phyloP scores from a whole-genome alignment of 768 basidiomycete genomes.

The Lactarius trivialis region DNA sequence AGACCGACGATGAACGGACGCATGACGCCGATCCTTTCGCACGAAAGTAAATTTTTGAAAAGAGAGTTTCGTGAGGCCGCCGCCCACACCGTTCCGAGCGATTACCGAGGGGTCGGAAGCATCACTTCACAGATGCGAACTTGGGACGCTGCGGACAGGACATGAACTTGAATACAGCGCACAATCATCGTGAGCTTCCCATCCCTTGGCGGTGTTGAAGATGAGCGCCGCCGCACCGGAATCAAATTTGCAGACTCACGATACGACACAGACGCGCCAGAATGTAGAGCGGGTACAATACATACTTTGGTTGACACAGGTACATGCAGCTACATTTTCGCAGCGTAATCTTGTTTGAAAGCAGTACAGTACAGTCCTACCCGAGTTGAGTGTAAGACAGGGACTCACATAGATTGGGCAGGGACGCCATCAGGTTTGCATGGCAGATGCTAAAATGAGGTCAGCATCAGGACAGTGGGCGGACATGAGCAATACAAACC shows the following conservation, averaged over 20 bases:
- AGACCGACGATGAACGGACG: background rate
- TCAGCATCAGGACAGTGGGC: background rate
- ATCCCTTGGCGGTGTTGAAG: background rate
- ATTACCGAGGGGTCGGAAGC: background rate
- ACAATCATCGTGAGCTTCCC: background rate
- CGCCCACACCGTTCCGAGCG: background rate
- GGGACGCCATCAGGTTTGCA: conserved; percentile 1
- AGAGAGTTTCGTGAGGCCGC: background rate
- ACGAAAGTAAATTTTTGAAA: background rate
- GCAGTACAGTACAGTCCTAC: background rate
- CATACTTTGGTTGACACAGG: background rate
- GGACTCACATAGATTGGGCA: background rate
- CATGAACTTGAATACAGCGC: background rate
- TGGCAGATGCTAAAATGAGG: background rate
- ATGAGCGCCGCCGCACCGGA: background rate
- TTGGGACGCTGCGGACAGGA: background rate
- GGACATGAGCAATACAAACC: background rate
- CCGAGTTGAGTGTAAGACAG: conserved; percentile 5
- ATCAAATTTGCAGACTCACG: background rate
- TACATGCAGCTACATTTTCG: background rate
- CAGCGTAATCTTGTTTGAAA: background rate
- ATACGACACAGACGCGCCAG: background rate
- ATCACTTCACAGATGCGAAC: background rate
- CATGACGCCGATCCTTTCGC: background rate
- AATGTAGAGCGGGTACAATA: background rate